Evolutionary conservation across 2,329 filamentous ascomycete genomes (phyloP), one percentile per base, ranked within the genome.

Genomic region (Aspergillus chevalieri): DNA sequence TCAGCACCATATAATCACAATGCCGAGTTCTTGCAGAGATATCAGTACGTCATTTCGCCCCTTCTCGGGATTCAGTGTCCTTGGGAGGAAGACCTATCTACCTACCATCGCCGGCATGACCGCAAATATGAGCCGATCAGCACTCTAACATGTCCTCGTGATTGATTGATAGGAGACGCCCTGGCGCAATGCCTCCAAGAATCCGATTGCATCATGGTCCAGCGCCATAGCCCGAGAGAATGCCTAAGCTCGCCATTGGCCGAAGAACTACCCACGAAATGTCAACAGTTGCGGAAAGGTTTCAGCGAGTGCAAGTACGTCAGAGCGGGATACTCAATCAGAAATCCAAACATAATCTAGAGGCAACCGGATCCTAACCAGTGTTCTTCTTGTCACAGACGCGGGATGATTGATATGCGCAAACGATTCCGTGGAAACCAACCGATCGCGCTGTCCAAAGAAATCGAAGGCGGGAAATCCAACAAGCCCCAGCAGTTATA

Each of bases 21-120:
- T 97, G 93, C 91, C 92, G 51, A 90, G 87, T 71, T 96, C 92
- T 55, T 98, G 93, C 76, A 89, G 91, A 82, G 92, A 97, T 72
- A 88, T 98, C 68, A 84, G 92, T 97, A 81, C 60, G 88, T 75
- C 46, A 19, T 49, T 44, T 42, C 44, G 41, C 44, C 22, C 38
- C n/a, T 9, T 9, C 34, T n/a, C 14, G 34, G 14, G 17, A 36
- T 7, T 8, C 34, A 36, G 15, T 15, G 14, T 17, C 34, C 6
- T 3, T 17, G 7, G 22, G 9, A 41, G 17, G 38, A 22, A 41
- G 34, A 36, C 1, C n/a, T 17, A 5, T 6, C 34, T 17, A 36
- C 34, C n/a, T 6, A 17, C 34, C 14, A n/a, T 17, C 6, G 14
- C 15, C 34, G 34, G 8, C 21, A 17, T 9, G 15, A 36, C 15